Percentiles rank a stretch among this genome's conserved stretches.
Conservation (phyloP, 805 yeast genomes). For the Cyberlindnera maritima region DNA sequence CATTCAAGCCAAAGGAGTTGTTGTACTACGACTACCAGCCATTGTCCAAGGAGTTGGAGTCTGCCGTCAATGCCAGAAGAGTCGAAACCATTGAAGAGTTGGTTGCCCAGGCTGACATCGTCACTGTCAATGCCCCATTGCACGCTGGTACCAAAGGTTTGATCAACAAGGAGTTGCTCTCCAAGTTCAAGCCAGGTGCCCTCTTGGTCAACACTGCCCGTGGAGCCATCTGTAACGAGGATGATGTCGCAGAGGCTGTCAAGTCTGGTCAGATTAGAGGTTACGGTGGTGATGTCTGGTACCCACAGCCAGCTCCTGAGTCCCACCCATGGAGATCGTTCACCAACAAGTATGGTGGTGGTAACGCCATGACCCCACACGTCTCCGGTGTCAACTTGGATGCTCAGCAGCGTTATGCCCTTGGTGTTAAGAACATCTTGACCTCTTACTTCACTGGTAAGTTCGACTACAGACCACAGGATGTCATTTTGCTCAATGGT, state of each 20-base stretch:
- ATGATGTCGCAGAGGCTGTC: slow-evolving; percentile 76
- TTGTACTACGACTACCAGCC: slow-evolving; percentile 75
- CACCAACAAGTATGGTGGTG: slow-evolving; percentile 64
- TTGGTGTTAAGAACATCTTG: slow-evolving; percentile 65
- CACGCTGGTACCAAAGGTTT: slow-evolving; percentile 68
- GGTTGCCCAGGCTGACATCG: slow-evolving; percentile 66
- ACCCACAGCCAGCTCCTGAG: slow-evolving; percentile 78
- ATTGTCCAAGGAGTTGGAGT: slow-evolving; percentile 56
- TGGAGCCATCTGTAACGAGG: slow-evolving; percentile 73
- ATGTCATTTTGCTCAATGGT: slow-evolving; percentile 69
- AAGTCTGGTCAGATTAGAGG: slow-evolving; percentile 67
- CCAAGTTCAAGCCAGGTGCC: slow-evolving; percentile 72
- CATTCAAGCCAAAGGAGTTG: slow-evolving; percentile 73
- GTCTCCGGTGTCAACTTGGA: slow-evolving; percentile 77
- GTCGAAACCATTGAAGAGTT: slow-evolving; percentile 61
- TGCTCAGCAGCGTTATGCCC: slow-evolving; percentile 73
- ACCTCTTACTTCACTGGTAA: slow-evolving; percentile 59
- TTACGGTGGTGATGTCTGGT: slow-evolving; percentile 87
- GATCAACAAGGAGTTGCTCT: slow-evolving; percentile 60
- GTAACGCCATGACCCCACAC: slow-evolving; percentile 86
- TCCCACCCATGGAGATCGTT: slow-evolving; percentile 78
- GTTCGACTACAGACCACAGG: slow-evolving; percentile 71
- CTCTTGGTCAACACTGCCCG: slow-evolving; percentile 78
- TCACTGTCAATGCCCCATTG: slow-evolving; percentile 75
- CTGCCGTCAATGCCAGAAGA: slow-evolving; percentile 56